phyloP scores from a whole-genome alignment of 306 rosid species.

The Hippophae tibetana region DNA sequence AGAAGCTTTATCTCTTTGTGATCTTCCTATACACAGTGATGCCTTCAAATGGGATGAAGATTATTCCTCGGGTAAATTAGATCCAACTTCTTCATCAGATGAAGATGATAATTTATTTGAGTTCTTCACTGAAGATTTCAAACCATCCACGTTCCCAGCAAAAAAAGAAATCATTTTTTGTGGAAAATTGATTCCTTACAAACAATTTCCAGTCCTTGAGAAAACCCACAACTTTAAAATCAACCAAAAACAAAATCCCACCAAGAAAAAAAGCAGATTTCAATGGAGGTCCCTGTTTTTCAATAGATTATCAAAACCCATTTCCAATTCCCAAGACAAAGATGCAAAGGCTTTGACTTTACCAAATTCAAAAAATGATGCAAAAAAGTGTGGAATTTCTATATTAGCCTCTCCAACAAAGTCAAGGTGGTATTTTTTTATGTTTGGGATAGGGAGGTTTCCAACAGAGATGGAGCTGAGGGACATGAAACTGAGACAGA shows the following conservation, averaged over 20 bases:
- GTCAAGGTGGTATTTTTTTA: conserved; percentile 51
- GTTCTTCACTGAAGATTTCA: conserved; percentile 55
- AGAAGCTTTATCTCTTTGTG: conserved; percentile 52
- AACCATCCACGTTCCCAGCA: conserved; percentile 19
- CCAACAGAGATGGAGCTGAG: conserved; percentile 51
- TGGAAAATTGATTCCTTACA: conserved; percentile 65
- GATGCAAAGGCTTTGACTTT: too few relatives aligned
- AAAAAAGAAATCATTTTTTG: conserved; percentile 57
- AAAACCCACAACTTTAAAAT: neutral
- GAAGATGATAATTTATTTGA: conserved; percentile 41
- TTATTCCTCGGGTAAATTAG: conserved; percentile 19
- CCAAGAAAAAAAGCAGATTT: too few relatives aligned
- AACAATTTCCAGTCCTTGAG: conserved; percentile 12
- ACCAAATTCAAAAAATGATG: neutral
- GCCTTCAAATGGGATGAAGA: conserved; percentile 30
- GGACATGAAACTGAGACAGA: conserved; percentile 54
- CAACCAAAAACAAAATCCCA: neutral
- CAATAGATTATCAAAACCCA: too few relatives aligned
- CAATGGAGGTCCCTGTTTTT: too few relatives aligned
- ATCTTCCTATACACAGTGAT: conserved; percentile 51
- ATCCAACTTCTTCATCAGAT: conserved; percentile 9
- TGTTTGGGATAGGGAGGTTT: conserved; percentile 39
- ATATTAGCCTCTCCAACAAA: conserved; percentile 32
- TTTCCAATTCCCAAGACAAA: too few relatives aligned
- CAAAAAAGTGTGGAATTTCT: neutral